Evolutionary conservation across 495 filamentous ascomycete genomes (phyloP).

Genomic region (Lentithecium fluviatile): DNA sequence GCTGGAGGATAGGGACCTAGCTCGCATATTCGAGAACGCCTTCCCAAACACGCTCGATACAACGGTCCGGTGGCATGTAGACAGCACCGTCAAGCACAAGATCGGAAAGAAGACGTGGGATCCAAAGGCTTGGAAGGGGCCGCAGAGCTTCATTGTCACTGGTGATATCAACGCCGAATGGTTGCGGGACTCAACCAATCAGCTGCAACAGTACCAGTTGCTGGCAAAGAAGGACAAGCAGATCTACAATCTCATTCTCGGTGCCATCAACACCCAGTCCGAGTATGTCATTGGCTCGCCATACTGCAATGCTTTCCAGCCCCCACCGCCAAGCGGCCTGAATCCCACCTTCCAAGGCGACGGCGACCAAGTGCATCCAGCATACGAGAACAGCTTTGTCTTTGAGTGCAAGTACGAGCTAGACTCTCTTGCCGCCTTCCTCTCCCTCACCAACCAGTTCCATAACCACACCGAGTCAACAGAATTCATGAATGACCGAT

Average conservation of each 20-base stretch:
- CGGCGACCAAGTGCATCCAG: slow-evolving; percentile 79
- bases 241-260: slow-evolving; percentile 77
- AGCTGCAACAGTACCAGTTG: slow-evolving; percentile 82
- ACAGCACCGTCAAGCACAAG: slow-evolving; percentile 47
- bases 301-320: slow-evolving; percentile 98
- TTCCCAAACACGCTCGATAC: slow-evolving; percentile 95
- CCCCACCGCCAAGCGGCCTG: slow-evolving; percentile 77
- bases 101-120: slow-evolving; percentile 46
- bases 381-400: slow-evolving; percentile 77
- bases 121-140: slow-evolving; percentile 67
- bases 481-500: slow-evolving; percentile 74
- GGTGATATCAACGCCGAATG: slow-evolving; percentile 99
- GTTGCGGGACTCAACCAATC: slow-evolving; percentile 96
- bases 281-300: slow-evolving; percentile 93
- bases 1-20: slow-evolving; percentile 84
- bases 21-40: slow-evolving; percentile 93
- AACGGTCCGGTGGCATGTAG: slow-evolving; percentile 74
- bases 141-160: slow-evolving; percentile 94
- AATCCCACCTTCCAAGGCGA: slow-evolving; percentile 68
- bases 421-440: slow-evolving; percentile 90
- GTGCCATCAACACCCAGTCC: slow-evolving; percentile 94
- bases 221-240: slow-evolving; percentile 75
- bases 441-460: slow-evolving; percentile 82
- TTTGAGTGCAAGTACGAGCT: slow-evolving; percentile 99
- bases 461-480: slow-evolving; percentile 73